These are phyloP conservation scores for Russula compacta DNA, from an alignment of 768 basidiomycete genomes.

Conservation along the genomic window DNA sequence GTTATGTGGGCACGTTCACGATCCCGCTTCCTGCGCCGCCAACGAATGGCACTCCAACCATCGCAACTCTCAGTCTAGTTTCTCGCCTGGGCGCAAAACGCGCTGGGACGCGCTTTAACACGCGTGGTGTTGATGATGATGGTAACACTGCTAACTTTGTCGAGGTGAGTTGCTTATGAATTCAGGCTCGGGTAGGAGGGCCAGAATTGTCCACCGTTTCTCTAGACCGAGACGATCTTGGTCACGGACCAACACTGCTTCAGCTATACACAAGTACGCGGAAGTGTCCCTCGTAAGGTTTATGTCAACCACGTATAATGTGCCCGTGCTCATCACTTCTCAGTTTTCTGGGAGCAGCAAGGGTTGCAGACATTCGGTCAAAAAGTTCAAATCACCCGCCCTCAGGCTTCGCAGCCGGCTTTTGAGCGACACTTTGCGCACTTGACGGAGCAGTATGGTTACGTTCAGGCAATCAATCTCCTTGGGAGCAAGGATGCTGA, in stretches of 20 bases:
- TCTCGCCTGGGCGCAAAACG: constrained; percentile 89
- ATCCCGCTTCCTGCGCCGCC: constrained; percentile 72
- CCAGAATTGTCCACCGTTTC: background rate
- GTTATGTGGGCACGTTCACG: constrained; percentile 78
- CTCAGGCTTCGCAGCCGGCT: constrained; percentile 92
- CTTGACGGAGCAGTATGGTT: constrained; percentile 76
- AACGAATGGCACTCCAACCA: constrained; percentile 57
- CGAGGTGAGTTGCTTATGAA: constrained; percentile 46
- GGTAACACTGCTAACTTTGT: constrained; percentile 95
- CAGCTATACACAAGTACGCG: constrained; percentile 90
- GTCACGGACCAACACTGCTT: constrained; percentile 81
- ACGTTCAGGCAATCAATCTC: constrained; percentile 82
- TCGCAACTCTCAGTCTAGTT: constrained; percentile 73
- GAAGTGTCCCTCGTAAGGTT: constrained; percentile 85
- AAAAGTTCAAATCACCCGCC: constrained; percentile 89
- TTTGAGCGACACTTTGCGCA: constrained; percentile 92
- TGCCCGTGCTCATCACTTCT: constrained; percentile 5
- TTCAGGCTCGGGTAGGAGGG: background rate
- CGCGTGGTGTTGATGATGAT: constrained; percentile 91
- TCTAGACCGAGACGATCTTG: constrained; percentile 83
- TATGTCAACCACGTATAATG: constrained; percentile 12
- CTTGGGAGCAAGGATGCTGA: constrained; percentile 92
- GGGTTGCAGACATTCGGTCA: constrained; percentile 92
- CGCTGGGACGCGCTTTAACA: constrained; percentile 96
- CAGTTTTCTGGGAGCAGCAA: constrained; percentile 99